These are phyloP conservation scores for Themeda triandra DNA, from an alignment of 176 grass and related monocot species.

Conservation along the genomic window DNA sequence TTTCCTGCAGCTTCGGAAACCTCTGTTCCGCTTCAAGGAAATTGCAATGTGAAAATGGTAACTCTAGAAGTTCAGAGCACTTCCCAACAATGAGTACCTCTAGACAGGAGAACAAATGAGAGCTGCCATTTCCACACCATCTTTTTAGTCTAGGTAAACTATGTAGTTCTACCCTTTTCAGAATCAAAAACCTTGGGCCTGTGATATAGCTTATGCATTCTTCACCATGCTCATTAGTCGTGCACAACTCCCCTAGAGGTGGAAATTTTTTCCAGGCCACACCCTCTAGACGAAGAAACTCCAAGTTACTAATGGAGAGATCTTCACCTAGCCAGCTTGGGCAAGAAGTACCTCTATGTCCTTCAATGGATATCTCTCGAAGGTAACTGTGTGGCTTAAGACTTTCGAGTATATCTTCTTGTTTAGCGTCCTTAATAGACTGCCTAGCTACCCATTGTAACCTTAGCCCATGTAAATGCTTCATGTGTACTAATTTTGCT, in stretches of 20 bases:
- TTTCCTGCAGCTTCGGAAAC: neutral
- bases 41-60: neutral
- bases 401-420: conserved; percentile 1
- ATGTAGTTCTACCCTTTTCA: neutral
- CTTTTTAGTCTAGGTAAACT: neutral
- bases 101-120: neutral
- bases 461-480: neutral
- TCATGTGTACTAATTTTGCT: neutral
- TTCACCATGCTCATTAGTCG: neutral
- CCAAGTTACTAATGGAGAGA: neutral
- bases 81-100: neutral
- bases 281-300: neutral
- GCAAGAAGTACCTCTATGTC: neutral
- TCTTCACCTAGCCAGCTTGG: neutral
- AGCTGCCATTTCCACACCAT: neutral
- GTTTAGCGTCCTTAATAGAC: rapidly evolving
- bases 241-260: neutral
- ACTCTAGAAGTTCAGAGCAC: neutral
- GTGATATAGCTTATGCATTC: neutral
- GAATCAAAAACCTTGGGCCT: neutral
- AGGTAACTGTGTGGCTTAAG: neutral
- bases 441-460: neutral
- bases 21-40: neutral
- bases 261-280: neutral
- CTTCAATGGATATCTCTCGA: neutral